Percentiles rank a stretch among this genome's conserved stretches.
Conservation (phyloP, 2,329 filamentous ascomycete genomes). For the Paracoccidioides lutzii region DNA sequence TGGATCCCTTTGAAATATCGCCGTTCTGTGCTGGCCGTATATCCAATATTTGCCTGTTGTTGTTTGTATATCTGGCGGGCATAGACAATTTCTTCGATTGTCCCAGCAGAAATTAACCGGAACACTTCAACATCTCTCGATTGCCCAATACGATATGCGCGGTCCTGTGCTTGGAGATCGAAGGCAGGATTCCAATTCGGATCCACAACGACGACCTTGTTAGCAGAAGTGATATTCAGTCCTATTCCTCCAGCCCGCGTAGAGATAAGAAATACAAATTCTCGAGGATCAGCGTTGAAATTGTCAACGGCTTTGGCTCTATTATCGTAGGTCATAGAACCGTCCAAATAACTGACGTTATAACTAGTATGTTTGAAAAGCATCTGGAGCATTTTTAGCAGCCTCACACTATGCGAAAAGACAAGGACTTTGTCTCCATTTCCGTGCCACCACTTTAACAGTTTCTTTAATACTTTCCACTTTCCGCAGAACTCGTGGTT, state of each 20-base stretch:
- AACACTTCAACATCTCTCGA: conserved; percentile 89
- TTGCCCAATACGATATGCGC: conserved; percentile 92
- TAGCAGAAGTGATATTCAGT: conserved; percentile 91
- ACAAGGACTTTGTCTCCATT: conserved; percentile 90
- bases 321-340: conserved; percentile 69
- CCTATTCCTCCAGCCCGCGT: conserved; percentile 88
- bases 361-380: conserved; percentile 82
- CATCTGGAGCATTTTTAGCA: conserved; percentile 71
- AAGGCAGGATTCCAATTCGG: conserved; percentile 96
- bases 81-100: conserved; percentile 94
- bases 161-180: conserved; percentile 89
- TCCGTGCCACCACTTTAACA: conserved; percentile 79
- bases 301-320: conserved; percentile 71
- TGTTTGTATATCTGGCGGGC: conserved; percentile 98
- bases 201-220: conserved; percentile 95
- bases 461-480: conserved; percentile 79
- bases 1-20: conserved; percentile 94
- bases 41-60: conserved; percentile 95
- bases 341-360: conserved; percentile 82
- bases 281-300: conserved; percentile 75
- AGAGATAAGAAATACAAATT: conserved; percentile 93
- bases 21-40: conserved; percentile 80
- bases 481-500: conserved; percentile 92
- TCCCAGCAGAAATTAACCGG: conserved; percentile 76
- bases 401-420: conserved; percentile 80